These are phyloP conservation scores for Zygotorulaspora florentina DNA, from an alignment of 805 yeast species.

Conservation along the genomic window DNA sequence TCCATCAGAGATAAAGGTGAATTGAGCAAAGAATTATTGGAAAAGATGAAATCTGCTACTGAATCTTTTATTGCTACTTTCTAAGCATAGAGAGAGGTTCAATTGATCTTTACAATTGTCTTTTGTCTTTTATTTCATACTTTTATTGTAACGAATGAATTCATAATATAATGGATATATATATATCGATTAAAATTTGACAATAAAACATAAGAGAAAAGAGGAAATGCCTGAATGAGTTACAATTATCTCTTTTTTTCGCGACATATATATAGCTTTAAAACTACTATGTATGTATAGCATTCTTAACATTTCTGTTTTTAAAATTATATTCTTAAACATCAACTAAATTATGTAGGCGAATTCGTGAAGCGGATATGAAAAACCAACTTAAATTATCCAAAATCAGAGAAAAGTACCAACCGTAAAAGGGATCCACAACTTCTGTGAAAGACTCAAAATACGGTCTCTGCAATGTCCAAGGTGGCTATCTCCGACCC, in stretches of 20 bases:
- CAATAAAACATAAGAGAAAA: not conserved
- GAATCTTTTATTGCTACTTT: constrained; percentile 91
- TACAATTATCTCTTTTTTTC: not conserved
- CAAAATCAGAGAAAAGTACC: too few relatives aligned
- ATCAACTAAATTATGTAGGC: not conserved
- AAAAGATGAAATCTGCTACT: constrained; percentile 83
- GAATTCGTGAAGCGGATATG: not conserved
- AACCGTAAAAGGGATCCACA: too few relatives aligned
- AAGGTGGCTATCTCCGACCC: not conserved
- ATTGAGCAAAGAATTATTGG: constrained; percentile 82
- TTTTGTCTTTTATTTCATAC: constrained; percentile 4
- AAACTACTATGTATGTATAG: not conserved
- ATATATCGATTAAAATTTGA: not conserved
- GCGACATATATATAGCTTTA: not conserved
- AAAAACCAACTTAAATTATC: not conserved
- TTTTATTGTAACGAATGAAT: constrained; percentile 9
- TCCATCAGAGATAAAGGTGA: constrained; percentile 88
- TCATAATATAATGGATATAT: constrained; percentile 1
- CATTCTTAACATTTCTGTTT: constrained; percentile 1
- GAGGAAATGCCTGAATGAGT: not conserved
- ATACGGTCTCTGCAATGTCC: not conserved
- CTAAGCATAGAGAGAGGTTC: constrained; percentile 35
- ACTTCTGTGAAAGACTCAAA: not conserved
- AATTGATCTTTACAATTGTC: constrained; percentile 6
- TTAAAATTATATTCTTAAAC: not conserved